These are phyloP conservation scores for Mortierella sp. DNA, from an alignment of 371 early-diverging fungal genomes.

Conservation along the genomic window DNA sequence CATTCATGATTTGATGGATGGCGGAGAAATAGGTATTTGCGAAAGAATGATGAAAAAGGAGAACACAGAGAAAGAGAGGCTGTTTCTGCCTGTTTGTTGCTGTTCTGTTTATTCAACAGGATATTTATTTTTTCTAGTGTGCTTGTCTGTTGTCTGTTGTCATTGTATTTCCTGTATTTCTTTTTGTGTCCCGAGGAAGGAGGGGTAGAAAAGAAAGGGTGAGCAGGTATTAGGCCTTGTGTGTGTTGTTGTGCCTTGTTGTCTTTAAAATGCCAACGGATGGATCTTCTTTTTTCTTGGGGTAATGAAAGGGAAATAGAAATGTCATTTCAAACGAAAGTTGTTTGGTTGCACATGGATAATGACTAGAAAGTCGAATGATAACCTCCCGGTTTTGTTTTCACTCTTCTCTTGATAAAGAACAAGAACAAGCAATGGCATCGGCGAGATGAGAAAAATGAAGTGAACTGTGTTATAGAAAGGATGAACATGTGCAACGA, in stretches of 20 bases:
- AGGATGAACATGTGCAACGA: too few relatives aligned
- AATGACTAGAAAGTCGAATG: too few relatives aligned
- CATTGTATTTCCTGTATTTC: too few relatives aligned
- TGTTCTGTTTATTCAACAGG: neutral
- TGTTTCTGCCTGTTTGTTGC: neutral
- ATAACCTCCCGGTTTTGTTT: too few relatives aligned
- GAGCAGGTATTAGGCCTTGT: too few relatives aligned
- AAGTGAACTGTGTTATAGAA: too few relatives aligned
- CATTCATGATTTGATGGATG: neutral
- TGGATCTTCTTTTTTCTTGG: neutral
- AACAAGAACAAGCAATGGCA: too few relatives aligned
- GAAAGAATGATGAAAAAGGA: neutral
- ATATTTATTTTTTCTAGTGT: neutral
- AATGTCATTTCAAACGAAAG: neutral
- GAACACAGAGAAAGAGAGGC: neutral
- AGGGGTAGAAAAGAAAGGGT: conserved; percentile 1
- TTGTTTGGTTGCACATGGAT: neutral
- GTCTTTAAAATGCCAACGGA: neutral
- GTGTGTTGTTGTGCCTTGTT: neutral
- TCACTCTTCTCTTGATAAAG: too few relatives aligned
- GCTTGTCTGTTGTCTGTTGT: too few relatives aligned
- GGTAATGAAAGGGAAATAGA: neutral
- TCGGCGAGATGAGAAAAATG: too few relatives aligned
- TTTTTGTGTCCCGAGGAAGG: neutral
- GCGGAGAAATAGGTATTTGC: neutral